Percentiles rank a stretch among this genome's conserved stretches.
phyloP scores from a whole-genome alignment of 768 basidiomycete genomes.

The Boletus pseudopeckii region DNA sequence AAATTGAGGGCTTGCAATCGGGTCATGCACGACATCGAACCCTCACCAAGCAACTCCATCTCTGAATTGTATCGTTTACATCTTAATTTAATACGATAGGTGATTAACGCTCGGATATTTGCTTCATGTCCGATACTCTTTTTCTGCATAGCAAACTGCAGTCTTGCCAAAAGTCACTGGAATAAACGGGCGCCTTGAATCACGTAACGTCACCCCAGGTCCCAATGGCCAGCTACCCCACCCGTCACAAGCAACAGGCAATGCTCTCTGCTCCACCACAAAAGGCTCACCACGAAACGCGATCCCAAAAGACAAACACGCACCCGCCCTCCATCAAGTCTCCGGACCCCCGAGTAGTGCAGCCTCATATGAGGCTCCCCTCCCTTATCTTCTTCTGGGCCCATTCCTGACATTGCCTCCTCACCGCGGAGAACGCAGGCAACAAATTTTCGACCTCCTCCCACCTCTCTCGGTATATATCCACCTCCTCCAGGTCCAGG shows the following conservation, averaged over 20 bases:
- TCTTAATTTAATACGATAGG: background rate
- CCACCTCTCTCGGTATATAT: slow-evolving; percentile 16
- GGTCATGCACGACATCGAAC: no score
- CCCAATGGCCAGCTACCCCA: background rate
- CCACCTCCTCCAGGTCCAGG: slow-evolving; percentile 7
- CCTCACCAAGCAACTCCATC: background rate
- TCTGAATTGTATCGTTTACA: background rate
- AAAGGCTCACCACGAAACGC: background rate
- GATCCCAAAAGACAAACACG: background rate
- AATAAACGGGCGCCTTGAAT: background rate
- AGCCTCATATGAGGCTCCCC: background rate
- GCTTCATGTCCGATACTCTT: background rate
- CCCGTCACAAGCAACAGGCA: no score
- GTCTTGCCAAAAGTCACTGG: background rate
- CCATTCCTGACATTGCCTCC: slow-evolving; percentile 17
- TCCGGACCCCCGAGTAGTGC: background rate
- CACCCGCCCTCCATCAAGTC: background rate
- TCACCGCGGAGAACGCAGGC: slow-evolving; percentile 21
- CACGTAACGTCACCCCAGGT: no score
- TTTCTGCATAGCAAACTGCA: background rate
- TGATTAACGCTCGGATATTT: background rate
- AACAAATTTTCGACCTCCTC: slow-evolving; percentile 22
- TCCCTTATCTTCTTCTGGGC: background rate
- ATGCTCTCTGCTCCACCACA: background rate
- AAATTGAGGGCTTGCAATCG: background rate